phyloP scores from a whole-genome alignment of 2,329 filamentous ascomycete species.

The Onygenales sp. region DNA sequence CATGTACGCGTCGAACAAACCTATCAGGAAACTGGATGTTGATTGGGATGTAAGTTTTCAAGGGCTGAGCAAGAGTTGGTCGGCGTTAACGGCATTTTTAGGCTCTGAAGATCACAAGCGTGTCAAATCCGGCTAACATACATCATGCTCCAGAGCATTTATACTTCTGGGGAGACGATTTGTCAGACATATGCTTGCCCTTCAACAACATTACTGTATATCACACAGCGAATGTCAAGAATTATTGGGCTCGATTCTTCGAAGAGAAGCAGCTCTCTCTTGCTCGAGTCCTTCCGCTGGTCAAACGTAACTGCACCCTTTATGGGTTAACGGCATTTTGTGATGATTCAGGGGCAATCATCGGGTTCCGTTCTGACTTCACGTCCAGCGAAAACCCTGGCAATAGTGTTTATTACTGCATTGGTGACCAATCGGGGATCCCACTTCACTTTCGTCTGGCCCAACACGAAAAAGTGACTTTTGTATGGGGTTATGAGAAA shows the following conservation, averaged over 20 bases:
- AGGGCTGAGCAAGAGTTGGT: not conserved
- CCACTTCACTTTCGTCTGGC: not conserved
- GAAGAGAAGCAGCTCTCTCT: not conserved
- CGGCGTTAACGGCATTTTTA: not conserved
- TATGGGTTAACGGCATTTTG: not conserved
- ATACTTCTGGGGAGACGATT: not conserved
- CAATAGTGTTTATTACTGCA: not conserved
- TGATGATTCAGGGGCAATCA: not conserved
- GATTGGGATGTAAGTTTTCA: not conserved
- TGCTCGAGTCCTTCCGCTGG: not conserved
- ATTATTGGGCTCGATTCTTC: not conserved
- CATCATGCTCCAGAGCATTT: not conserved
- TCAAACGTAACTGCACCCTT: not conserved
- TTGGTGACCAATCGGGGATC: not conserved
- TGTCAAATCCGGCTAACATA: not conserved
- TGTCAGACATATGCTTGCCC: not conserved
- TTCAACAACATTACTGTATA: not conserved
- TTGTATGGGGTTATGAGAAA: not conserved
- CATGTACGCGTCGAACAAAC: not conserved
- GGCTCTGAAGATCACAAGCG: not conserved
- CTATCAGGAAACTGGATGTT: not conserved
- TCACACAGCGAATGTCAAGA: not conserved
- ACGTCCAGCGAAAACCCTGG: not conserved
- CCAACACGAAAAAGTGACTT: not conserved
- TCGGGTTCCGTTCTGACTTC: not conserved